A percentile compares a stretch with the other conserved stretches of the same genome.
Conservation (phyloP, 2,329 filamentous ascomycete species). For the Aspergillus jensenii region DNA sequence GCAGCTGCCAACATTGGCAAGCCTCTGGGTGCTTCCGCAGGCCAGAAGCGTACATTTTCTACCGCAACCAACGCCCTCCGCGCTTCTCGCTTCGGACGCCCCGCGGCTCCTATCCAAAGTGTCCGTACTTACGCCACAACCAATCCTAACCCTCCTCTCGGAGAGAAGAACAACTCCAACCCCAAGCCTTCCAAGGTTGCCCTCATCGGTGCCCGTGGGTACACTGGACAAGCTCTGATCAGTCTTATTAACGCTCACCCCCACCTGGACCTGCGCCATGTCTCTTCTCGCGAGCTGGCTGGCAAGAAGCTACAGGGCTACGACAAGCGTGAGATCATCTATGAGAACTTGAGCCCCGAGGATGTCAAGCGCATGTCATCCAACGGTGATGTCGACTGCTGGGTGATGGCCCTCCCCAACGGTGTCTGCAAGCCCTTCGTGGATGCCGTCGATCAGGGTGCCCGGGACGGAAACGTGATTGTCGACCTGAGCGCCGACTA, state of each 20-base stretch:
- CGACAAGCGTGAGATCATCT: slow-evolving; percentile 84
- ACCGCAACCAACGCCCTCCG: slow-evolving; percentile 50
- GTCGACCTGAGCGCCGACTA: slow-evolving; percentile 97
- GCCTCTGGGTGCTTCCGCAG: slow-evolving; percentile 46
- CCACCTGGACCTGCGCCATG: slow-evolving; percentile 83
- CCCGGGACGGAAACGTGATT: slow-evolving; percentile 70
- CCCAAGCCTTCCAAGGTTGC: slow-evolving; percentile 75
- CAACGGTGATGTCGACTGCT: slow-evolving; percentile 84
- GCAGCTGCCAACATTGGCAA: slow-evolving; percentile 60
- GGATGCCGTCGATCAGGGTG: slow-evolving; percentile 76
- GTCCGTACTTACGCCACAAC: slow-evolving; percentile 44
- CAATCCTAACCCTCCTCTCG: slow-evolving; percentile 87
- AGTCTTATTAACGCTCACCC: slow-evolving; percentile 84
- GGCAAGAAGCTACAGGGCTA: slow-evolving; percentile 89
- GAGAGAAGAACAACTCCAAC: slow-evolving; percentile 84
- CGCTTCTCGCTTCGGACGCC: slow-evolving; percentile 31
- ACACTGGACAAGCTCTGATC: slow-evolving; percentile 89
- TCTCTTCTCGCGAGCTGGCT: slow-evolving; percentile 87
- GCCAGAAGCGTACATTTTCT: slow-evolving; percentile 69
- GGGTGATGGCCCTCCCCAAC: slow-evolving; percentile 97
- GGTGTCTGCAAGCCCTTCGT: slow-evolving; percentile 92
- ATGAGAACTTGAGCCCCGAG: slow-evolving; percentile 85
- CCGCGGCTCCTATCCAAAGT: slow-evolving; percentile 29
- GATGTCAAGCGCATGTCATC: slow-evolving; percentile 84
- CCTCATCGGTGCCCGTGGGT: slow-evolving; percentile 87